A percentile compares a stretch with the other conserved stretches of the same genome.
phyloP scores from a whole-genome alignment of 495 filamentous ascomycete genomes.

The Lindgomyces ingoldianus region DNA sequence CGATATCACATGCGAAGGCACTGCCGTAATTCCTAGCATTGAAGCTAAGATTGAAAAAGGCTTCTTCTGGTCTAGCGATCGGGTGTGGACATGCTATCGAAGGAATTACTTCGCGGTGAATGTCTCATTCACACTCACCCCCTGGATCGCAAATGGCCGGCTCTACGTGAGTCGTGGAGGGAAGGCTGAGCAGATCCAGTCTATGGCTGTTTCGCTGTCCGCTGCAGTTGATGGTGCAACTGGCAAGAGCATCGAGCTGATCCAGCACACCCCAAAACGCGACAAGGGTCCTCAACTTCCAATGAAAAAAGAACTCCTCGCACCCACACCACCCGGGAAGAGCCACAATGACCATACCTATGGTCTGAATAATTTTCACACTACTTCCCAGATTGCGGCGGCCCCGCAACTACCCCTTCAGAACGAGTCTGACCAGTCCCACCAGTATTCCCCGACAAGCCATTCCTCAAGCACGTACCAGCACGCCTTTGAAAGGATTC shows the following conservation, averaged over 20 bases:
- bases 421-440: conserved; percentile 13
- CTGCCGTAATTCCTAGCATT: conserved; percentile 69
- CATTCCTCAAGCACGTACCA: conserved; percentile 31
- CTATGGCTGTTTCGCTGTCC: conserved; percentile 84
- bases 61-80: conserved; percentile 80
- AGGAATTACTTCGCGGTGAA: conserved; percentile 92
- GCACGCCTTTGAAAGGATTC: conserved; percentile 84
- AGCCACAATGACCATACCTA: conserved; percentile 28
- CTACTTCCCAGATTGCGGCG: conserved; percentile 1
- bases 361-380: conserved; percentile 25
- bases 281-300: conserved; percentile 86
- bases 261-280: conserved; percentile 93
- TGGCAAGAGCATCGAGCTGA: conserved; percentile 79
- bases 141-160: conserved; percentile 46
- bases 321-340: conserved; percentile 60
- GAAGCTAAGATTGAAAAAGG: conserved; percentile 88
- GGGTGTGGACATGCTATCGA: conserved; percentile 94
- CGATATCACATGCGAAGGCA: conserved; percentile 56
- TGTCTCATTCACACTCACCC: conserved; percentile 74
- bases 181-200: conserved; percentile 53
- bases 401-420: conserved; percentile 33
- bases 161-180: conserved; percentile 31
- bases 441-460: conserved; percentile 25
- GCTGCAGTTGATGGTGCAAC: conserved; percentile 78
- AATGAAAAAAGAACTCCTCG: conserved; percentile 69